These are phyloP conservation scores for Aspergillus nomiae DNA, from an alignment of 2,329 filamentous ascomycete genomes.

Conservation along the genomic window DNA sequence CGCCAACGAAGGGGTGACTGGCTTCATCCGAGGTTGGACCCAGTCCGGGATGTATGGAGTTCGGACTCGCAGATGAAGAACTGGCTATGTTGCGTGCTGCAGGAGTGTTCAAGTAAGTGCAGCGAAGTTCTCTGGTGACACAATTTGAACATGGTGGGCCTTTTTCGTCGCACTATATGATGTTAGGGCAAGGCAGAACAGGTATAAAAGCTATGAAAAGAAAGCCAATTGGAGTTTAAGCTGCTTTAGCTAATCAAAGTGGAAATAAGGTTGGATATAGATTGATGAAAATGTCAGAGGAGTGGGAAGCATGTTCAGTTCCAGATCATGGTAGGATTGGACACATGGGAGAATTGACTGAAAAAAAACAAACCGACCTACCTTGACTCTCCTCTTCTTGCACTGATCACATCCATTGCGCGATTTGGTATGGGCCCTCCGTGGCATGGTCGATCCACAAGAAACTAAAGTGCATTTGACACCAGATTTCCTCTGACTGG, in stretches of 20 bases:
- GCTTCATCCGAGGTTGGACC: not conserved
- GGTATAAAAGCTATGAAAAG: not conserved
- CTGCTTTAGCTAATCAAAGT: not conserved
- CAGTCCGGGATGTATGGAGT: constrained; percentile 1
- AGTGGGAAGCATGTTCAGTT: not conserved
- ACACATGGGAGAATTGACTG: not conserved
- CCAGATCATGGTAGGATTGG: not conserved
- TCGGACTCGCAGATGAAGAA: constrained; percentile 11
- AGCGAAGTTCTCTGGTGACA: constrained; percentile 37
- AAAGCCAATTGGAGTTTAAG: not conserved
- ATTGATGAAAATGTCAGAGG: not conserved
- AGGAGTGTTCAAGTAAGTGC: constrained; percentile 30
- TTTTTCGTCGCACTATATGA: constrained; percentile 40
- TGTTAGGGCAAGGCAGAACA: constrained; percentile 12
- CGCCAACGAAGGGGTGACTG: not conserved
- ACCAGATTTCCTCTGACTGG: not conserved
- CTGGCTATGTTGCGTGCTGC: constrained; percentile 14
- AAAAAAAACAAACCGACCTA: constrained; percentile 16
- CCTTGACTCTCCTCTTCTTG: constrained; percentile 46
- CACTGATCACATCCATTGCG: constrained; percentile 46
- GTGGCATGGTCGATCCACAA: constrained; percentile 21
- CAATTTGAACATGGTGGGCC: constrained; percentile 44
- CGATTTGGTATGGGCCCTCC: constrained; percentile 46
- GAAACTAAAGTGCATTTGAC: not conserved
- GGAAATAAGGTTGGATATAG: not conserved